These are phyloP conservation scores for Phoma sp. DNA, from an alignment of 2,329 filamentous ascomycete genomes.

Conservation along the genomic window DNA sequence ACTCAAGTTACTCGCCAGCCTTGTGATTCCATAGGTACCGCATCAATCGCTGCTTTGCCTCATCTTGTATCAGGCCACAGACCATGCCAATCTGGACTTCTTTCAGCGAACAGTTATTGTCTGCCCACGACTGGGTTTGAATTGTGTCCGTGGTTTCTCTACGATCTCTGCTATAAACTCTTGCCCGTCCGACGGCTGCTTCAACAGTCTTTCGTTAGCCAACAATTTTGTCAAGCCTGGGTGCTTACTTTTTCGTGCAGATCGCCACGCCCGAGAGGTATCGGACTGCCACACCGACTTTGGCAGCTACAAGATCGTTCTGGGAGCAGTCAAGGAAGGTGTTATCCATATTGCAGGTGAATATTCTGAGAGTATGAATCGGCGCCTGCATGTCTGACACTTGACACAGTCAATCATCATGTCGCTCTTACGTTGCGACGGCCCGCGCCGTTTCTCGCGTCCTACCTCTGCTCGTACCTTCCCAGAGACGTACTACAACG, in stretches of 20 bases:
- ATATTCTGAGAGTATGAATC: background rate
- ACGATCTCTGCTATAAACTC: background rate
- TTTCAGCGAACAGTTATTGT: background rate
- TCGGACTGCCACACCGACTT: background rate
- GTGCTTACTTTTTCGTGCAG: background rate
- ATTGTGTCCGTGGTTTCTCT: too few relatives aligned
- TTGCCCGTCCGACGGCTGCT: background rate
- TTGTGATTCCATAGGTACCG: constrained; percentile 1
- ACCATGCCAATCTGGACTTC: background rate
- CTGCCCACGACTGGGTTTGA: background rate
- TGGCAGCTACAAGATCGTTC: background rate
- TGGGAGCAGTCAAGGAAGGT: background rate
- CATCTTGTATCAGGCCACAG: background rate
- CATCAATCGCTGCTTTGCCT: constrained; percentile 1
- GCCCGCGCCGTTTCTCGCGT: constrained; percentile 23
- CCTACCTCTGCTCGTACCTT: constrained; percentile 18
- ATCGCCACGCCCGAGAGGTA: background rate
- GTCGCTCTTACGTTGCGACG: constrained; percentile 24
- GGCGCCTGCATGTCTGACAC: background rate
- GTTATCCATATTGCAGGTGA: background rate
- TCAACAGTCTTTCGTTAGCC: background rate
- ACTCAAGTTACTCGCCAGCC: background rate
- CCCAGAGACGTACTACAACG: constrained; percentile 24
- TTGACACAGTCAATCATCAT: constrained; percentile 6
- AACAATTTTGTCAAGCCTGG: background rate